Conservation (phyloP, 2,329 filamentous ascomycete species). For the Trichoderma sp. region DNA sequence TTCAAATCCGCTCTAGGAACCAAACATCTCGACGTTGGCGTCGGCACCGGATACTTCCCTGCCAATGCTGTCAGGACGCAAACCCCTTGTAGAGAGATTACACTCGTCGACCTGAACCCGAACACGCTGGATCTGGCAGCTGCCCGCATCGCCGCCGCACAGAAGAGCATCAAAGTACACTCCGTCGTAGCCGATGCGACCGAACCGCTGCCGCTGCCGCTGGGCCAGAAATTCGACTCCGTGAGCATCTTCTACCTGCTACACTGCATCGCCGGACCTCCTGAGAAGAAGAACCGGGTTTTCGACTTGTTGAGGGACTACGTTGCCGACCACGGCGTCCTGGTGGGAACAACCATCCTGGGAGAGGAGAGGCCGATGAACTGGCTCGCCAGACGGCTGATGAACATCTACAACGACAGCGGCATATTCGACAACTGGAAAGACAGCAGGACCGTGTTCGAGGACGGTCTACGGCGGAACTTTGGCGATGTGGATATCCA, state of each 20-base stretch:
- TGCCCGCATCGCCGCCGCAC: slow-evolving; percentile 15
- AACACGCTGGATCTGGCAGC: slow-evolving; percentile 28
- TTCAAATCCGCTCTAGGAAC: slow-evolving; percentile 34
- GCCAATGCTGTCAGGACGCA: slow-evolving; percentile 25
- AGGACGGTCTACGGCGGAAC: slow-evolving; percentile 32
- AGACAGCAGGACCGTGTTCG: slow-evolving; percentile 35
- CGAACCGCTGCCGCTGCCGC: slow-evolving; percentile 30
- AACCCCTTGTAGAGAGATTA: slow-evolving; percentile 28
- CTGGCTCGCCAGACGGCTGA: slow-evolving; percentile 20
- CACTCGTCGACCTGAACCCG: slow-evolving; percentile 37
- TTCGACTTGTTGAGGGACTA: slow-evolving; percentile 21
- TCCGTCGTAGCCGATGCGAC: slow-evolving; percentile 38
- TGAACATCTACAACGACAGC: slow-evolving; percentile 35
- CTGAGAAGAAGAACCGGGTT: slow-evolving; percentile 23
- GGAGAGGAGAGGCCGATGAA: slow-evolving; percentile 20
- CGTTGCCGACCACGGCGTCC: slow-evolving; percentile 23
- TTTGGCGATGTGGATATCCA: slow-evolving; percentile 40
- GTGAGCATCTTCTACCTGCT: slow-evolving; percentile 32
- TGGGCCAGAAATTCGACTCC: slow-evolving; percentile 34
- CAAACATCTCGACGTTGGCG: slow-evolving; percentile 40
- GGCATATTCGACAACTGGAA: slow-evolving; percentile 40
- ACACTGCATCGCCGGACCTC: slow-evolving; percentile 27
- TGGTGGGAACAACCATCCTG: slow-evolving; percentile 30
- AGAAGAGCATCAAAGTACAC: slow-evolving; percentile 25
- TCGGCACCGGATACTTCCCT: slow-evolving; percentile 40